These are phyloP conservation scores for Tetraselmis striata DNA, from an alignment of 139 green algal genomes.

Conservation along the genomic window DNA sequence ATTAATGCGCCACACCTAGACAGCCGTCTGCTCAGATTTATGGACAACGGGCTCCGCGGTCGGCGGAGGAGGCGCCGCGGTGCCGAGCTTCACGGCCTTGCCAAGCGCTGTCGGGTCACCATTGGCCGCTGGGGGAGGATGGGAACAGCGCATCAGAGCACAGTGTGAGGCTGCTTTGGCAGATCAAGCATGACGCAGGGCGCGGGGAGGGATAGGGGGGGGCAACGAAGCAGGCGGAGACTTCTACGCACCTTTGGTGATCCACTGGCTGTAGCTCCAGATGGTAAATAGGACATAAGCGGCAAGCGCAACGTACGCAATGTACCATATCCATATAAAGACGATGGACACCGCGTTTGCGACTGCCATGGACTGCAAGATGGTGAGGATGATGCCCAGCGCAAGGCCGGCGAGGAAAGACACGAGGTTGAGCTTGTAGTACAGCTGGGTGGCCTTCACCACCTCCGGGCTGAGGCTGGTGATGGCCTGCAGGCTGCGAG, in stretches of 20 bases:
- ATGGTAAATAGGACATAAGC: background rate
- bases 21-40: too few species aligned
- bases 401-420: background rate
- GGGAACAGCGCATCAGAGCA: background rate
- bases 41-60: too few species aligned
- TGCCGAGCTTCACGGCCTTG: background rate
- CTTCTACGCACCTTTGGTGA: background rate
- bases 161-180: background rate
- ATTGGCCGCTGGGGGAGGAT: background rate
- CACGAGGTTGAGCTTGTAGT: background rate
- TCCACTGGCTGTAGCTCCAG: background rate
- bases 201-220: background rate
- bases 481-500: background rate
- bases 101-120: background rate
- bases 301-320: background rate
- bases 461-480: background rate
- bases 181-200: background rate
- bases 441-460: background rate
- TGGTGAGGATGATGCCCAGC: background rate
- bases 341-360: background rate
- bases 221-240: background rate
- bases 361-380: background rate
- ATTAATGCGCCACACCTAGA: too few species aligned
- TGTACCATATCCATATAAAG: background rate
- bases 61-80: too few species aligned